Evolutionary conservation across 768 basidiomycete genomes (phyloP).

Genomic region (Tephrocybe sp.): DNA sequence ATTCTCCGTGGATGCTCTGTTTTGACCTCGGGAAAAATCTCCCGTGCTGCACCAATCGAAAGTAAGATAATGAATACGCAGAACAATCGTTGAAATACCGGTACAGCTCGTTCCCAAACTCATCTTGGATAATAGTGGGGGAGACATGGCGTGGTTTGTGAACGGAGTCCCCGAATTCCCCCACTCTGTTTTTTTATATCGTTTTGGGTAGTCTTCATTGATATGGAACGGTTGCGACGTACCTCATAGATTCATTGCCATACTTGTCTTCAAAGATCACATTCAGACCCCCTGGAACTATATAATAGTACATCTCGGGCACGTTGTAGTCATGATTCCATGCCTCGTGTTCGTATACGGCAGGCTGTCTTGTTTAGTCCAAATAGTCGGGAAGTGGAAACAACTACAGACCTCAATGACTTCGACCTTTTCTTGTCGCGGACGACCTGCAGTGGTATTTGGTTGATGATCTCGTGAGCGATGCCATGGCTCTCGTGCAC

Average conservation of each 20-base stretch:
- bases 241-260: constrained; percentile 63
- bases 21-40: background rate
- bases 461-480: background rate
- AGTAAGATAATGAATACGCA: too few species aligned
- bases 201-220: too few species aligned
- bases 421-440: constrained; percentile 11
- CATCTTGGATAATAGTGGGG: constrained; percentile 59
- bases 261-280: constrained; percentile 67
- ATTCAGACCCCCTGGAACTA: constrained; percentile 62
- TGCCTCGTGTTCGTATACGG: constrained; percentile 24
- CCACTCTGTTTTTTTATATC: constrained; percentile 44
- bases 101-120: constrained; percentile 55
- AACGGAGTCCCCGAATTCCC: constrained; percentile 39
- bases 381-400: background rate
- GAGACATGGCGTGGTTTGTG: constrained; percentile 9
- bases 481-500: background rate
- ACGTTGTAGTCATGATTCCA: constrained; percentile 21
- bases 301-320: constrained; percentile 45
- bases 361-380: constrained; percentile 7
- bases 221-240: constrained; percentile 6
- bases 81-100: constrained; percentile 31
- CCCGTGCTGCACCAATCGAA: too few species aligned
- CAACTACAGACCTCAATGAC: constrained; percentile 15
- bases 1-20: background rate
- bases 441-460: background rate